Evolutionary conservation across 805 yeast species (phyloP).

Genomic region (Kluyveromyces aestuarii): DNA sequence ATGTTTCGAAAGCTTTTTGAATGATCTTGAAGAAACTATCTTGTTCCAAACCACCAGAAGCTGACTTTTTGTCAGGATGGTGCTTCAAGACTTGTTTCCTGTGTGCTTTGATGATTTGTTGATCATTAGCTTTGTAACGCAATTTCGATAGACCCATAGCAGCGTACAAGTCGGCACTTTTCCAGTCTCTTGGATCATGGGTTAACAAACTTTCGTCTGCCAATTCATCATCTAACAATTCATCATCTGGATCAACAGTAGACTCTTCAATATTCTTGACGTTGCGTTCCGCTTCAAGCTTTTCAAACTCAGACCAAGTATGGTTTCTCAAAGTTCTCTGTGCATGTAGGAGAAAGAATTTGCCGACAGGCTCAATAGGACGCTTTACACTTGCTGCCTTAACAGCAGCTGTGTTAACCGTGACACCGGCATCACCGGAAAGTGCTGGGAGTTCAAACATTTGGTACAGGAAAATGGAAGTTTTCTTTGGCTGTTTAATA

Average conservation of each 20-base stretch:
- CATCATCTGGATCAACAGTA: conserved; percentile 47
- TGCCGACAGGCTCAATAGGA: conserved; percentile 94
- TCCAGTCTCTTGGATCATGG: conserved; percentile 98
- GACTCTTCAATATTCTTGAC: conserved; percentile 61
- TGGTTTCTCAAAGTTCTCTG: conserved; percentile 93
- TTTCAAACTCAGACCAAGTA: conserved; percentile 97
- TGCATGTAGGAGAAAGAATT: conserved; percentile 91
- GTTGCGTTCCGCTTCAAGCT: conserved; percentile 83
- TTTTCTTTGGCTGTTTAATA: background rate
- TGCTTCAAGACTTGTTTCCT: conserved; percentile 93
- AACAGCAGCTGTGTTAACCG: conserved; percentile 41
- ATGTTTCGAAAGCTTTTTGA: conserved; percentile 89
- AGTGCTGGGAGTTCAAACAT: conserved; percentile 37
- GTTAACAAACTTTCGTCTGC: conserved; percentile 72
- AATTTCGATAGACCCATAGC: conserved; percentile 89
- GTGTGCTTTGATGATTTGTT: conserved; percentile 92
- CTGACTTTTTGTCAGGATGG: conserved; percentile 98
- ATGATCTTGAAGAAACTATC: conserved; percentile 97
- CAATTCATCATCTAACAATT: conserved; percentile 40
- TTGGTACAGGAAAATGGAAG: background rate
- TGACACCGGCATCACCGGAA: conserved; percentile 46
- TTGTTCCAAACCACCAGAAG: conserved; percentile 72
- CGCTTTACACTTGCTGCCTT: conserved; percentile 60
- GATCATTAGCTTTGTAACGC: conserved; percentile 85
- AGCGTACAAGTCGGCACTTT: conserved; percentile 89